phyloP scores from a whole-genome alignment of 164 flowering plant species.

The Vitis rotundifolia region DNA sequence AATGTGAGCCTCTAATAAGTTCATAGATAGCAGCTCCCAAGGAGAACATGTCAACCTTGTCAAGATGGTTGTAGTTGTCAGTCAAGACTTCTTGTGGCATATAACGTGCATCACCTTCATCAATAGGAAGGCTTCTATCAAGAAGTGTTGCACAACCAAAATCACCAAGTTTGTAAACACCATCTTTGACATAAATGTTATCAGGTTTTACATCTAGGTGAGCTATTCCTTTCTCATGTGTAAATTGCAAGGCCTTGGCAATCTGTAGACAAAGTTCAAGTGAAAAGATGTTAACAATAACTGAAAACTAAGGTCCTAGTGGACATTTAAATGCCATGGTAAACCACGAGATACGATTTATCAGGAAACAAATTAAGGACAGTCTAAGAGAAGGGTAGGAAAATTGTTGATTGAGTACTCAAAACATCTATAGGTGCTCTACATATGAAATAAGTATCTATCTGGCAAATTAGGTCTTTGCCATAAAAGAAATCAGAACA shows the following conservation, averaged over 20 bases:
- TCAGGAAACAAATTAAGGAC: too few relatives aligned
- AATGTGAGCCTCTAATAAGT: constrained; percentile 69
- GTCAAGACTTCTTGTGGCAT: constrained; percentile 94
- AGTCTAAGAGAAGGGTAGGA: too few relatives aligned
- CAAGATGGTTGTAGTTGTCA: constrained; percentile 78
- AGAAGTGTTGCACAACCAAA: constrained; percentile 91
- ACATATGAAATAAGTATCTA: too few relatives aligned
- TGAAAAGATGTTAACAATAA: too few relatives aligned
- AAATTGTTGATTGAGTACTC: too few relatives aligned
- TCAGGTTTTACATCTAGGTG: constrained; percentile 96
- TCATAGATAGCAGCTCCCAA: constrained; percentile 83
- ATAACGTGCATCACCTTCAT: constrained; percentile 96
- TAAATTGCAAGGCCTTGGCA: constrained; percentile 76
- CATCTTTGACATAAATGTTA: constrained; percentile 86
- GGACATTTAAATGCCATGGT: too few relatives aligned
- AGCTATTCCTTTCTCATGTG: constrained; percentile 78
- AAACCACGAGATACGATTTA: too few relatives aligned
- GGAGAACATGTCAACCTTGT: constrained; percentile 89
- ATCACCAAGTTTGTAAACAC: constrained; percentile 92
- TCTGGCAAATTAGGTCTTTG: too few relatives aligned
- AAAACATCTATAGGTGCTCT: too few relatives aligned
- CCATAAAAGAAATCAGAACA: too few relatives aligned
- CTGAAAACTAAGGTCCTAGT: too few relatives aligned
- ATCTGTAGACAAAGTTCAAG: constrained; percentile 40
- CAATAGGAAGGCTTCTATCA: constrained; percentile 73